These are phyloP conservation scores for Microcyclosporella mali DNA, from an alignment of 2,329 filamentous ascomycete genomes.

Conservation along the genomic window DNA sequence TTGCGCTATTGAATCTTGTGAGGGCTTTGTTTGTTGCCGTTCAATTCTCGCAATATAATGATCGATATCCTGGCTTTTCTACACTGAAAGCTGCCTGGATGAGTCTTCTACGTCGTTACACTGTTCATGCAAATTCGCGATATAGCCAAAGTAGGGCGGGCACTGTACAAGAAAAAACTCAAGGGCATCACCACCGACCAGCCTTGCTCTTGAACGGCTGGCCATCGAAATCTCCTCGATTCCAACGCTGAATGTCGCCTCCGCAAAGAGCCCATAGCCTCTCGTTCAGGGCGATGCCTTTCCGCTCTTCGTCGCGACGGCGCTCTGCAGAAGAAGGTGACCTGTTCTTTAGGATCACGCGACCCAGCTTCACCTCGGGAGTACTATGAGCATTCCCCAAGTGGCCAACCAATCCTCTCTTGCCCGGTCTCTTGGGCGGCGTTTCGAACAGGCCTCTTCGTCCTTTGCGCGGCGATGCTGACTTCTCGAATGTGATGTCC, in stretches of 20 bases:
- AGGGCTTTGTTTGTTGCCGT: too few relatives aligned
- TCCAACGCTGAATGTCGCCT: constrained; percentile 29
- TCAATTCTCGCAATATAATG: too few relatives aligned
- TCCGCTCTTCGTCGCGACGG: constrained; percentile 11
- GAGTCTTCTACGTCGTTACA: too few relatives aligned
- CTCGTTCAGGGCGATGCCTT: constrained; percentile 17
- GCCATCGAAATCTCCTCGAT: constrained; percentile 31
- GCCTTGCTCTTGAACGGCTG: constrained; percentile 25
- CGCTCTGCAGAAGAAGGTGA: constrained; percentile 17
- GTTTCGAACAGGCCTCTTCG: constrained; percentile 13
- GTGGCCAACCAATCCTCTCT: constrained; percentile 6
- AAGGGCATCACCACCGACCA: constrained; percentile 24
- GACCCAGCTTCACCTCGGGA: constrained; percentile 1
- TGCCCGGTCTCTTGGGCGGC: constrained; percentile 1
- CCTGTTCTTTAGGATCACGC: constrained; percentile 9
- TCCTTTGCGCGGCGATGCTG: constrained; percentile 23
- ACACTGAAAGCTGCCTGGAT: too few relatives aligned
- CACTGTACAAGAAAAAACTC: not conserved
- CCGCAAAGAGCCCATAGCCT: constrained; percentile 31
- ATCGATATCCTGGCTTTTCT: too few relatives aligned
- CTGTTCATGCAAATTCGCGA: too few relatives aligned
- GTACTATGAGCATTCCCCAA: not conserved
- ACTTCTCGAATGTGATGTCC: constrained; percentile 11
- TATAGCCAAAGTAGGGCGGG: not conserved
- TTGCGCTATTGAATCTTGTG: too few relatives aligned